Base-by-base conservation (phyloP, 345 rosid species). In the Anastatica hierochuntica region DNA sequence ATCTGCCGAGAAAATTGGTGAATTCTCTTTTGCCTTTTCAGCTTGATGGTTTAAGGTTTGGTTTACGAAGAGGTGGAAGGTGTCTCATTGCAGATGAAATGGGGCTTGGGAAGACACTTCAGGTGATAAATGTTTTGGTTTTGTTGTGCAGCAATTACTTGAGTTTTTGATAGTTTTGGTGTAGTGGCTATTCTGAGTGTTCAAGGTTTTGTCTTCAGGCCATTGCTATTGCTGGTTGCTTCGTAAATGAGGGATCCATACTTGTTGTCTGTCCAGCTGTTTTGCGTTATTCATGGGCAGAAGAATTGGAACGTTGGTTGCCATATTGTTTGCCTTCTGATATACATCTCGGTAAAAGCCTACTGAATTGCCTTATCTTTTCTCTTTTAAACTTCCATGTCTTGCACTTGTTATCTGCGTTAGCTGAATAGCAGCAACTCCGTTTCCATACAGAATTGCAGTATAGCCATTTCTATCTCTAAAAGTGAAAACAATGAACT, bases 1-100 rank as follows among this genome's bases (percentile, higher is more conserved):
- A 57, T 58, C 71, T 90, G 45, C 96, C 98, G 5, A 79, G 66
- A 43, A 81, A 50, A 51, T 50, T 90, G 48, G 53, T 75, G 62
- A 76, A 77, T 40, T 49, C 70, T 1, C 86, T 90, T 53, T 68
- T 87, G 67, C 96, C 98, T 48, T 90, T 90, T 67, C 98, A 90
- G 63, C 77, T 77, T 30, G 92, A 84, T 63, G 98, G 98, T 43
- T 48, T 90, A 53, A 80, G 74, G 45, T 90, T 82, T 71, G 96
- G 88, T 19, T 43, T 90, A 63, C 76, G 50, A 70, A 76, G 98
- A 66, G 96, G 98, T 33, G 98, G 96, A 3, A 82, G 84, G 58
- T 90, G 96, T 75, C 84, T 90, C 26, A 87, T 87, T 68, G 96
- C 96, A 24, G 96, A 90, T 76, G 98, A 90, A 76, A 90, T 90